Evolutionary conservation across 441 rosid genomes (phyloP), one percentile per base, ranked within the genome.

Genomic region (Bocquillonia castaneifolia): DNA sequence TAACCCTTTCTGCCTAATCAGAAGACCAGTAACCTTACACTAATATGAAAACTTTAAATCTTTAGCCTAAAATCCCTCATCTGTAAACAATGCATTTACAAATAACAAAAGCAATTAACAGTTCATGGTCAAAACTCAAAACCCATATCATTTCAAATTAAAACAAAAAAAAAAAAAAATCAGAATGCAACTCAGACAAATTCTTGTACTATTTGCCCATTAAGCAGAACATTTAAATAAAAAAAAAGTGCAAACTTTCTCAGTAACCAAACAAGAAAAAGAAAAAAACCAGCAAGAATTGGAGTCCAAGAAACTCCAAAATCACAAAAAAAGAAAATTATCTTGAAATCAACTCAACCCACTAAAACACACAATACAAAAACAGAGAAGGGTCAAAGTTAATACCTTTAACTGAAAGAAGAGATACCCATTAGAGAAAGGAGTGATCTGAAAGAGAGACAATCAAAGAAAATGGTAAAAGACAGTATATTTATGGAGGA

Each of bases 181-280:
- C 40, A 42, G 12, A 42, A 42, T 42, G 47, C 47, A 42, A 42
- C 18, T 32, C 25, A 5, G 1, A 40, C 22, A 25, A 23, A 60
- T 22, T 9, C 23, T 39, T 60, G 18, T 10, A 60, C 14, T 10
- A 59, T 1, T 31, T 9, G 51, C 32, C n/a, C 12, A 64, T 26
- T 5, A 0, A 44, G 12, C 50, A 1, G 3, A 25, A 3, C 58
- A 25, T 57, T 58, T n/a, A n/a, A n/a, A n/a, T n/a, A n/a, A n/a
- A n/a, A n/a, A n/a, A n/a, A n/a, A n/a, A n/a, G n/a, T n/a, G n/a
- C n/a, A n/a, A n/a, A n/a, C n/a, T n/a, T n/a, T 47, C 59, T 55
- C 59, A 31, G 50, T 59, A 57, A 63, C 54, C 70, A 73, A 73
- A n/a, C 67, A 70, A 37, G 67, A 14, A n/a, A n/a, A 5, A n/a